Evolutionary conservation across 2,329 filamentous ascomycete species (phyloP), one percentile per base, ranked within the genome.

Genomic region (Aspergillus ochraceus): DNA sequence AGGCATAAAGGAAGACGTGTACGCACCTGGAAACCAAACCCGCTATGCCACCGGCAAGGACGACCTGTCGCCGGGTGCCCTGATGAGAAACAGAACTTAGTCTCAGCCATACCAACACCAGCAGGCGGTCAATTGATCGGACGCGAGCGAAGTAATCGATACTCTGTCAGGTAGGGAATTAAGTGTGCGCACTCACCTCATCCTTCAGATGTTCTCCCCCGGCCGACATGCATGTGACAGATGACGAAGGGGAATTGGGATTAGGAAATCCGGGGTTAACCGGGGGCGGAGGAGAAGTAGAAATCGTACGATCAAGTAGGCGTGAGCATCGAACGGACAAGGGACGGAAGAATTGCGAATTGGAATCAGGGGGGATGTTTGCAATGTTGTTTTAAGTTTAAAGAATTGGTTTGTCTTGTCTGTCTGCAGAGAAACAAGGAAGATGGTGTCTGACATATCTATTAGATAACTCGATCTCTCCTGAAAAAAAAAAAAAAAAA

Each of bases 1-100:
- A 29, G 26, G 26, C 4, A 29, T 29, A 9, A 29, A 29, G 36
- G 36, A 5, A 42, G 19, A 17, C 10, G 14, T 11, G 20, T 32
- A 56, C 74, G 58, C 83, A 92, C 89, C 93, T 89, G 57, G 95
- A 95, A 64, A 98, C 87, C 66, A 98, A 85, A 60, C 95, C 95
- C 64, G 95, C 91, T 66, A 86, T 80, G 50, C 84, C 88, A 68
- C 88, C 88, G 58, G 88, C 87, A 65, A 85, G 74, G 53, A 89
- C 81, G 62, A 89, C 86, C 74, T 90, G 88, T 66, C 79, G 77
- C 77, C 83, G 85, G 60, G 87, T 87, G 76, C 88, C 88, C 86
- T 88, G 66, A 17, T 19, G 36, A 49, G 36, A n/a, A n/a, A 51
- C 20, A 50, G 14, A 36, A 32, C 20, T 61, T 42, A 55, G 46